Evolutionary conservation across 2,329 filamentous ascomycete genomes (phyloP).

Genomic region (Epicoccum nigrum): DNA sequence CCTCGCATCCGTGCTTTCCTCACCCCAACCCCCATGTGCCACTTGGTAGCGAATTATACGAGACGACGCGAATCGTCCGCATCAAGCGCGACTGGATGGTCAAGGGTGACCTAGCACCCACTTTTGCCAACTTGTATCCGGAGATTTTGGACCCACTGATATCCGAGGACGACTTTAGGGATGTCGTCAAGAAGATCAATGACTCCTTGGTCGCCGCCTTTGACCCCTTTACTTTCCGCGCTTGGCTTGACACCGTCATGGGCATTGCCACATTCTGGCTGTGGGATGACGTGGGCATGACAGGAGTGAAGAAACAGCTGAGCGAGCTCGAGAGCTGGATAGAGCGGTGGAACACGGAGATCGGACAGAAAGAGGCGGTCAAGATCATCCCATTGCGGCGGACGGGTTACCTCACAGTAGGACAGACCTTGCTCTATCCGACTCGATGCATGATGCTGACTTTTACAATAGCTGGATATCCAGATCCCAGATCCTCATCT

Average conservation of each 20-base stretch:
- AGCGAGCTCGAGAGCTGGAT: slow-evolving; percentile 78
- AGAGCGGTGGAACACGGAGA: slow-evolving; percentile 80
- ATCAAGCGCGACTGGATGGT: slow-evolving; percentile 91
- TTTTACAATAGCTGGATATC: slow-evolving; percentile 68
- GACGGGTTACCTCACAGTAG: slow-evolving; percentile 85
- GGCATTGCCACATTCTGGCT: slow-evolving; percentile 89
- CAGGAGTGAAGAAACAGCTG: slow-evolving; percentile 74
- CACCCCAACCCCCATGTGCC: slow-evolving; percentile 93
- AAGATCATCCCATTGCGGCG: slow-evolving; percentile 78
- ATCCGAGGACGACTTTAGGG: slow-evolving; percentile 83
- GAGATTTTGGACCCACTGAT: slow-evolving; percentile 91
- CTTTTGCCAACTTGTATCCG: slow-evolving; percentile 93
- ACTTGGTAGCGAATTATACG: slow-evolving; percentile 73
- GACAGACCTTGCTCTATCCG: slow-evolving; percentile 30
- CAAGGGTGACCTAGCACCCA: slow-evolving; percentile 86
- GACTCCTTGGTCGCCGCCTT: slow-evolving; percentile 76
- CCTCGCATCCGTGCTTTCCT: slow-evolving; percentile 90
- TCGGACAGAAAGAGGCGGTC: slow-evolving; percentile 66
- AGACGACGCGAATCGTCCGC: slow-evolving; percentile 85
- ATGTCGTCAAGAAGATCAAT: slow-evolving; percentile 82
- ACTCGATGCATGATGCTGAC: slow-evolving; percentile 10
- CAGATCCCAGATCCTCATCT: slow-evolving; percentile 82
- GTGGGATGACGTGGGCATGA: slow-evolving; percentile 88
- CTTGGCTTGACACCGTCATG: slow-evolving; percentile 78
- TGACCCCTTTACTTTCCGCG: slow-evolving; percentile 75